phyloP scores from a whole-genome alignment of 148 eudicot species.

The Rhododendron williamsianum region DNA sequence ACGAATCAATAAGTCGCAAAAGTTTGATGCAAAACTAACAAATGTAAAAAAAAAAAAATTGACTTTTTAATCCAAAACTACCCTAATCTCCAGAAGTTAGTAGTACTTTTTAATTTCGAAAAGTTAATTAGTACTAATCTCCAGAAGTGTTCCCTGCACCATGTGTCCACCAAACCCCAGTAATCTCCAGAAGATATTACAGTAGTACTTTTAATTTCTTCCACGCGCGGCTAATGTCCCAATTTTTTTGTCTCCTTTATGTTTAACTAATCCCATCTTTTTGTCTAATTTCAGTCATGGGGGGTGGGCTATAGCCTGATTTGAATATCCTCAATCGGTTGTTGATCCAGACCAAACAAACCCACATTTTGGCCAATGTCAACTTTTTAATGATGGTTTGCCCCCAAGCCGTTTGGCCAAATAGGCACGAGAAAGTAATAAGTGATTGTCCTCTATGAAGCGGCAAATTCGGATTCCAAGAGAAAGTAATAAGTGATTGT shows the following conservation, averaged over 20 bases:
- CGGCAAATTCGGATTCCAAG: no score
- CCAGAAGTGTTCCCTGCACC: neutral
- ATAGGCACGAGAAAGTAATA: no score
- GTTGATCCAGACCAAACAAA: conserved; percentile 8
- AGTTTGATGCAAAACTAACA: no score
- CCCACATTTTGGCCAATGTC: conserved; percentile 6
- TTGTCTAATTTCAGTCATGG: conserved; percentile 4
- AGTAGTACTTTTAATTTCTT: neutral
- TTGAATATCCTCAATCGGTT: neutral
- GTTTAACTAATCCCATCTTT: conserved; percentile 9
- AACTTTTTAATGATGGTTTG: neutral
- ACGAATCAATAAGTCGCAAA: no score
- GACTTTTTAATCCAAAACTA: no score
- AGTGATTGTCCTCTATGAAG: no score
- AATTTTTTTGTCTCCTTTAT: neutral
- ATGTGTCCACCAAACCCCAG: neutral
- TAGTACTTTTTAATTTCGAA: no score
- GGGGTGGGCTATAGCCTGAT: neutral
- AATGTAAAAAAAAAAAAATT: no score
- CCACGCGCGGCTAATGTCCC: conserved; percentile 8
- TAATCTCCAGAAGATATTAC: conserved; percentile 6
- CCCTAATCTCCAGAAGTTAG: no score
- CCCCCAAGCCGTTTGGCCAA: neutral
- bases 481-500: no score
- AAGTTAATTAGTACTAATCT: no score